Conservation (phyloP, 2,329 filamentous ascomycete genomes). For the Xylaria arbuscula region DNA sequence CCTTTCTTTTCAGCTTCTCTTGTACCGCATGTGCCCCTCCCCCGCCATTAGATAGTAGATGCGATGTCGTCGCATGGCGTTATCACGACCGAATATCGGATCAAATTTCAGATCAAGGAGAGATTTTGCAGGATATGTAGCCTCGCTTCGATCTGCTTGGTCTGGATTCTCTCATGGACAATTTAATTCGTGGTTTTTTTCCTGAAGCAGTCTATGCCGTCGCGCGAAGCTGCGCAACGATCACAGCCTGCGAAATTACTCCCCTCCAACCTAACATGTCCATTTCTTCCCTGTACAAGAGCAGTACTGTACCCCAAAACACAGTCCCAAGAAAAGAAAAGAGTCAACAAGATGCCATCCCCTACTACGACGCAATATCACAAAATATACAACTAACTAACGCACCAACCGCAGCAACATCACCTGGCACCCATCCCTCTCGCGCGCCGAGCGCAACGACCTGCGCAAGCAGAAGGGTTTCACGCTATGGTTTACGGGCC, state of each 20-base stretch:
- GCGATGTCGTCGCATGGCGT: constrained; percentile 18
- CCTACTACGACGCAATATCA: too few species aligned
- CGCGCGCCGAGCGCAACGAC: constrained; percentile 78
- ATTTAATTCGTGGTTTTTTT: neutral
- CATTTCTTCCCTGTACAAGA: too few species aligned
- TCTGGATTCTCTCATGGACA: neutral
- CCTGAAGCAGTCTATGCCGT: neutral
- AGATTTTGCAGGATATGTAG: neutral
- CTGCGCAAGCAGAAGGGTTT: constrained; percentile 86
- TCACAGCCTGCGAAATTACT: neutral
- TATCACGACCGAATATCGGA: neutral
- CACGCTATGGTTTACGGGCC: constrained; percentile 97
- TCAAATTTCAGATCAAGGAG: neutral
- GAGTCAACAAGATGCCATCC: too few species aligned
- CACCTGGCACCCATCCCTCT: constrained; percentile 87
- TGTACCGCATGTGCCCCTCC: constrained; percentile 41
- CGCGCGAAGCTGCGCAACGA: too few species aligned
- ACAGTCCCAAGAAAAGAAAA: too few species aligned
- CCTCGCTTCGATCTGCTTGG: neutral
- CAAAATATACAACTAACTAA: constrained; percentile 20
- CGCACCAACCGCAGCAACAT: constrained; percentile 75
- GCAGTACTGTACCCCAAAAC: too few species aligned
- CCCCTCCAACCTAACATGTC: neutral
- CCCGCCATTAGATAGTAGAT: constrained; percentile 39
- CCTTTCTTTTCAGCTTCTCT: constrained; percentile 6